Base-by-base conservation (phyloP, 345 rosid genomes). In the Camelina hispida region DNA sequence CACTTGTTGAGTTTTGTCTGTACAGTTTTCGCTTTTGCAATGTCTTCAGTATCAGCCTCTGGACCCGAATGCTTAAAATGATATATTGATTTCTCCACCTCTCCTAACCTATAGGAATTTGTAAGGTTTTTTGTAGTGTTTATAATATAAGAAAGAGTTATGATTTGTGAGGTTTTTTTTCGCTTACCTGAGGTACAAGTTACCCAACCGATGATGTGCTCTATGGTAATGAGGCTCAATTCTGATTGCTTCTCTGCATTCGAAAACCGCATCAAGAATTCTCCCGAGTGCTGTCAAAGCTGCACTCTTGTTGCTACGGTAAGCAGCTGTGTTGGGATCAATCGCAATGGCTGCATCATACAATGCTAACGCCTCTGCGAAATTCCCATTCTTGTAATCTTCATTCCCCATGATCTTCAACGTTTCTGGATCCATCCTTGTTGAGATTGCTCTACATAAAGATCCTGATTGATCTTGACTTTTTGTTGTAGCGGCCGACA, bases 321-420 rank as follows among this genome's bases (percentile, higher is more conserved):
- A 95, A 1, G 99, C 82, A 62, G 98, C 97, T 74, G 87, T 95
- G 34, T 86, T 81, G 0, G 98, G 94, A 64, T 95, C 98, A 50
- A 95, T 89, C 1, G 93, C 79, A 42, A 95, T 95, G 4, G 99
- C 99, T 2, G 99, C 99, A 12, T 95, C 97, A 61, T 95, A 95
- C 78, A 95, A 74, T 2, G 97, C 96, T 71, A 95, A 81, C 0
- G 98, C 98, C 79, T 90, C 98, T 0, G 87, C 94, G 14, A 89
- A 90, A 67, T 87, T 90, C 28, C 99, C 98, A 3, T 82, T 91
- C 87, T 95, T 95, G 79, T 93, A 95, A 79, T 95, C 99, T 79
- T 95, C 99, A 55, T 95, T 95, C 0, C 98, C 99, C 98, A 89
- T 89, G 0, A 92, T 89, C 76, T 95, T 95, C 83, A 95, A 75